These are phyloP conservation scores for Vanderwaltozyma polyspora DNA, from an alignment of 805 yeast genomes.

Conservation along the genomic window DNA sequence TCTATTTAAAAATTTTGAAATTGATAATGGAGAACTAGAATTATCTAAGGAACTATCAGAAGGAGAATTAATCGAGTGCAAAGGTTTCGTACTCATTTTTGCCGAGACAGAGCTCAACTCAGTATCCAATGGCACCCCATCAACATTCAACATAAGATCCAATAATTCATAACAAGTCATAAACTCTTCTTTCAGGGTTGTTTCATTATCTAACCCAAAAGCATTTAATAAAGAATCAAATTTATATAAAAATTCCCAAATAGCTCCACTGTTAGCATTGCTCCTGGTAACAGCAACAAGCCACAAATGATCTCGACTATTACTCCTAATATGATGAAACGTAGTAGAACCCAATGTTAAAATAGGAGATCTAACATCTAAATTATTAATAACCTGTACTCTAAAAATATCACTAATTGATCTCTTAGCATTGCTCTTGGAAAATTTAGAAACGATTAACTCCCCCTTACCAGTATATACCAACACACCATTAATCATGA, in stretches of 20 bases:
- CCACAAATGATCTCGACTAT: slow-evolving; percentile 46
- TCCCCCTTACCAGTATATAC: slow-evolving; percentile 75
- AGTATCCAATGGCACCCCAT: slow-evolving; percentile 21
- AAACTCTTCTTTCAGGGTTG: slow-evolving; percentile 52
- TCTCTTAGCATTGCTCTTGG: slow-evolving; percentile 64
- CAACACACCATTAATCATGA: slow-evolving; percentile 77
- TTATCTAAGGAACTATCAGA: background rate
- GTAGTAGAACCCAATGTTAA: slow-evolving; percentile 88
- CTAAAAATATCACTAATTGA: slow-evolving; percentile 81
- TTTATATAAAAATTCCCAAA: slow-evolving; percentile 67
- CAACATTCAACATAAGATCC: slow-evolving; percentile 45
- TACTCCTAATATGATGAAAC: slow-evolving; percentile 61
- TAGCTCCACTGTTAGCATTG: slow-evolving; percentile 71
- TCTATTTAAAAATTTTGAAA: slow-evolving; percentile 14
- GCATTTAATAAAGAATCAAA: slow-evolving; percentile 43
- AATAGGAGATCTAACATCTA: slow-evolving; percentile 48
- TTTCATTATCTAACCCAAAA: slow-evolving; percentile 32
- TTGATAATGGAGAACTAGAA: slow-evolving; percentile 2
- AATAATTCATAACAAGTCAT: slow-evolving; percentile 61
- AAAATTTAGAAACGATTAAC: slow-evolving; percentile 61
- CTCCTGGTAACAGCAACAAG: slow-evolving; percentile 82
- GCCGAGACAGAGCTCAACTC: slow-evolving; percentile 18
- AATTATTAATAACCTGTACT: slow-evolving; percentile 73
- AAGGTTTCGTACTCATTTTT: slow-evolving; percentile 17
- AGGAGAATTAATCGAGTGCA: background rate